Evolutionary conservation across 2,329 filamentous ascomycete species (phyloP), one percentile per base, ranked within the genome.

Genomic region (Samsoniella hepiali): DNA sequence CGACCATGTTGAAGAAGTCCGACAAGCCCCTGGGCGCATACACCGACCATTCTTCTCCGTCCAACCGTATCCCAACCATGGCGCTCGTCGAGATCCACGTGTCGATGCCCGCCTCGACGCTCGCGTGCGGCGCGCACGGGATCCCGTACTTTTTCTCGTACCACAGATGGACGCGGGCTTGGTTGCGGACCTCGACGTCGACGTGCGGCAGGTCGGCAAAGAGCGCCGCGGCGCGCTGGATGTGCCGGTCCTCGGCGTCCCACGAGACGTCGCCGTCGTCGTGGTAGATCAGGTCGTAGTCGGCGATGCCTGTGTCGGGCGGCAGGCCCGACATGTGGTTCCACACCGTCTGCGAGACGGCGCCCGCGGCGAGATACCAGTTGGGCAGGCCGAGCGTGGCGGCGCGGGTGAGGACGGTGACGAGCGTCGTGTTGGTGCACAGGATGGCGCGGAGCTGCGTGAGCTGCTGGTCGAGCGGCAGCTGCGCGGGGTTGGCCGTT

Each of bases 331-430:
- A 72, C 13, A 73, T 64, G 17, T 68, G 64, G 61, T 77, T 77
- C 75, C 75, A 76, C n/a, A 77, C 73, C 0, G 75, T 76, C 36
- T 77, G 75, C 1, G 75, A 76, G 49, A 76, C 63, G 27, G 73
- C 68, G 34, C 75, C 75, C 1, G 71, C 74, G 1, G 74, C 74
- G n/a, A 76, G 53, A 32, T 76, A 75, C 74, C 74, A 75, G 57
- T 73, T 72, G 1, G 74, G 72, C 9, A 75, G 65, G 17, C 68
- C 54, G 29, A 75, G 69, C 1, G 66, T 64, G 1, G 64, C 62
- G 2, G 71, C 69, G 9, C 71, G 71, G 11, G 65, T 53, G 9
- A 75, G 64, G 5, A 75, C 71, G 3, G 60, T 58, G 53, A 71
- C 38, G 1, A 75, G 70, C 2, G 73, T 74, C 7, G 61, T 58